Base-by-base conservation (phyloP, 345 rosid genomes). In the Bruguiera sexangula region DNA sequence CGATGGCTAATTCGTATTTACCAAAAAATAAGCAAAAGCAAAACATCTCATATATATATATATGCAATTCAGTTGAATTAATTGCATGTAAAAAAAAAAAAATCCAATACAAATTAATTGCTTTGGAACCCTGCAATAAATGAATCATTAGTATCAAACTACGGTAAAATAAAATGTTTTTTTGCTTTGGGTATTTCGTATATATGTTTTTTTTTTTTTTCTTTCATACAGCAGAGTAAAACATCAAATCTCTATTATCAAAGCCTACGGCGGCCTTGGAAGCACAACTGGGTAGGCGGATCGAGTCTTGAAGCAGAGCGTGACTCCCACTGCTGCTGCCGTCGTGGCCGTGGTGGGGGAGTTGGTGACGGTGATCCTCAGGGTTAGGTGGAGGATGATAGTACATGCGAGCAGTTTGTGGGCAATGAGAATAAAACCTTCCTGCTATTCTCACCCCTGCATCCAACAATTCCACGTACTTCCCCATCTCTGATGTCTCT, bases 341-440 rank as follows among this genome's bases (percentile, higher is more conserved):
- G 60, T 32, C 71, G 46, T 22, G 18, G 18, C 60, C 6, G 5
- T 53, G 60, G 50, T 31, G 66, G 54, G 11, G 39, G 70, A 65
- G 73, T 75, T 50, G 19, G 30, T 60, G 53, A 53, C 53, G 78
- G 67, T 48, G 55, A 27, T 68, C 76, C 7, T 77, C 73, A 8
- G 70, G 30, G 73, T 71, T 63, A 29, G 84, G 29, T 8, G 91
- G 89, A 63, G 92, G 89, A 37, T 83, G 92, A 69, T 87, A 83
- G 58, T 85, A 85, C 63, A 82, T 27, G 19, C 87, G 85, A 6
- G 84, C 87, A 0, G 92, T 87, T 16, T 85, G 89, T 11, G 92
- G 92, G 69, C 87, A 87, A 72, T 83, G 92, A 60, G 92, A 79
- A 60, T 85, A 85, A 65, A 87, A 82, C 69, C 92, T 76, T 0